Evolutionary conservation across 345 rosid species (phyloP).

Genomic region (Arabidopsis thaliana): DNA sequence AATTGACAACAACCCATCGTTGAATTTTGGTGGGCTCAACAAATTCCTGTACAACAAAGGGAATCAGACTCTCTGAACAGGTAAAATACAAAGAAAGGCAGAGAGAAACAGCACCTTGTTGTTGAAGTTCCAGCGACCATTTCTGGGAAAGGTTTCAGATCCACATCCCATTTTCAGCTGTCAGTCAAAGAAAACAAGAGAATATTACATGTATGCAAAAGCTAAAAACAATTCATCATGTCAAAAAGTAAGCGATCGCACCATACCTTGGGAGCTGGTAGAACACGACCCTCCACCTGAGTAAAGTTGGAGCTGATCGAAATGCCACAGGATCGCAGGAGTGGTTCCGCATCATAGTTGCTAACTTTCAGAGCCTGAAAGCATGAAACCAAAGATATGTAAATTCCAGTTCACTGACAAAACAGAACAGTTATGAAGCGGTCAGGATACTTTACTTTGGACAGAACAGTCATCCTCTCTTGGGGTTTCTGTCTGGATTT

Average conservation of each 20-base stretch:
- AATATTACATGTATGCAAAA: background rate
- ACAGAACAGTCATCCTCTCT: conserved; percentile 76
- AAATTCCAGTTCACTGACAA: conserved; percentile 11
- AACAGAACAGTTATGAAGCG: conserved; percentile 5
- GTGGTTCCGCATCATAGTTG: conserved; percentile 79
- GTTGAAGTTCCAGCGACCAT: conserved; percentile 95
- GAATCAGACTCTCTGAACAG: conserved; percentile 28
- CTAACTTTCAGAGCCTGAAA: conserved; percentile 66
- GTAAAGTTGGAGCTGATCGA: conserved; percentile 64
- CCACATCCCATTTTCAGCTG: conserved; percentile 91
- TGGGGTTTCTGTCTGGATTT: conserved; percentile 97
- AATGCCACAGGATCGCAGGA: conserved; percentile 78
- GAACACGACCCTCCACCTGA: conserved; percentile 83
- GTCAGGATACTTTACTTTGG: conserved; percentile 56
- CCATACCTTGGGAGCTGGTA: conserved; percentile 77
- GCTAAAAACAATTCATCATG: background rate
- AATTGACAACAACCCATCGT: conserved; percentile 82
- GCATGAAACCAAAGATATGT: conserved; percentile 7
- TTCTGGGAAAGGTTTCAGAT: conserved; percentile 68
- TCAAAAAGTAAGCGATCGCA: background rate
- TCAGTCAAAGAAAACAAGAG: conserved; percentile 8
- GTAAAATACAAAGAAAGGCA: background rate
- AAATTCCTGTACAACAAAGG: conserved; percentile 58
- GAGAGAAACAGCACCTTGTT: conserved; percentile 63
- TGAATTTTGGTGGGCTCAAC: conserved; percentile 73